Evolutionary conservation across 169 alveolate genomes (phyloP).

Genomic region (Theileria parva): DNA sequence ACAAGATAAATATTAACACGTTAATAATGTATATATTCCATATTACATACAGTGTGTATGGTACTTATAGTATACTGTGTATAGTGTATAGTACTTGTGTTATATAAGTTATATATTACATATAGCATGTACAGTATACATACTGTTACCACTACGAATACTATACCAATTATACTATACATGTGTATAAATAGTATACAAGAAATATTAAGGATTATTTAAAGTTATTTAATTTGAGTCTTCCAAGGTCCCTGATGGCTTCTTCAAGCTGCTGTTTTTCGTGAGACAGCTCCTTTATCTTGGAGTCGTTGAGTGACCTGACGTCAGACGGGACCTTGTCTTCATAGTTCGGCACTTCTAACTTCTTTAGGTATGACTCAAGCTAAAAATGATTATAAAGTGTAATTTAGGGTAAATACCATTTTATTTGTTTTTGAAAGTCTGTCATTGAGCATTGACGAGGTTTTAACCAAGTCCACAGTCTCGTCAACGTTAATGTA

Average conservation of each 20-base stretch:
- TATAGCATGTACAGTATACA: not conserved
- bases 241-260: constrained; percentile 56
- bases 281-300: constrained; percentile 68
- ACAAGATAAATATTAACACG: not conserved
- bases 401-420: constrained; percentile 12
- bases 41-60: not conserved
- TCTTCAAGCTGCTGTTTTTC: constrained; percentile 54
- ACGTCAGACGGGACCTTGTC: constrained; percentile 83
- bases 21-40: not conserved
- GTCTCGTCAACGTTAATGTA: constrained; percentile 49
- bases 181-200: not conserved
- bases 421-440: constrained; percentile 40
- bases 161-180: not conserved
- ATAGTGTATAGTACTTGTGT: not conserved
- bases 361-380: constrained; percentile 72
- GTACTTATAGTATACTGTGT: not conserved
- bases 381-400: constrained; percentile 40
- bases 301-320: constrained; percentile 74
- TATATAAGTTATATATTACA: not conserved
- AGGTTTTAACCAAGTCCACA: constrained; percentile 61
- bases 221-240: constrained; percentile 29
- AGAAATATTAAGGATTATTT: not conserved
- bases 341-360: constrained; percentile 77
- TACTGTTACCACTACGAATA: not conserved
- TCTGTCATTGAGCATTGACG: constrained; percentile 40